Evolutionary conservation across 2,329 filamentous ascomycete genomes (phyloP), one percentile per base, ranked within the genome.

Genomic region (Aspergillus japonicus): DNA sequence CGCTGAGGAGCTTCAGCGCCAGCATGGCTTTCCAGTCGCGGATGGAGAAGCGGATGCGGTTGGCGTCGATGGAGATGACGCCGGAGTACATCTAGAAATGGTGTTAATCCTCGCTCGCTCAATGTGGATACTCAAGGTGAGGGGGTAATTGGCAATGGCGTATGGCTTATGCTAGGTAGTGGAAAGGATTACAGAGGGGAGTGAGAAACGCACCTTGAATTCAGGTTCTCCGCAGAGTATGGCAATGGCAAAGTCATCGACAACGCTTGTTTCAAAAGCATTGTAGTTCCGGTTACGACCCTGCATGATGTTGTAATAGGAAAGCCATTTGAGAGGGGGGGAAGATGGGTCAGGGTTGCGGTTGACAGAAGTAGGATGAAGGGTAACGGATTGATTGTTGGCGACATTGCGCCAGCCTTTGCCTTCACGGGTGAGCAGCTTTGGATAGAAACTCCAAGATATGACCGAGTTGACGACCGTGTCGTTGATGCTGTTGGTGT

Each of bases 281-380:
- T 96, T 96, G 66, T 94, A 91, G 68, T 73, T 81, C 80, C 83
- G 84, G 83, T 88, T 91, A 78, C 81, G 92, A 2, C 90, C 89
- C 75, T 97, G 93, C 91, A 98, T 96, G 64, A 98, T 96, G 73
- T 96, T 90, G 78, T 98, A 98, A 75, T 96, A 99, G 0, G 91
- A 95, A 49, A 99, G 80, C 87, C 91, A 98, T 70, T 87, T 89
- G 44, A 92, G 79, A 47, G 39, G 39, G 39, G 39, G 39, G 3
- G 39, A 44, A 44, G 71, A 64, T 1, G 64, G 47, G n/a, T 77
- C 74, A 5, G 72, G 64, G 11, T 82, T 84, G 71, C 92, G 92
- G 75, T 98, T 98, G 65, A 99, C 91, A 1, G 92, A 96, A 0
- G 89, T 90, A 0, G 92, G 90, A 66, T 96, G 92, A 21, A 99